Conservation (phyloP, 169 alveolate genomes). For the Plasmodium chabaudi region DNA sequence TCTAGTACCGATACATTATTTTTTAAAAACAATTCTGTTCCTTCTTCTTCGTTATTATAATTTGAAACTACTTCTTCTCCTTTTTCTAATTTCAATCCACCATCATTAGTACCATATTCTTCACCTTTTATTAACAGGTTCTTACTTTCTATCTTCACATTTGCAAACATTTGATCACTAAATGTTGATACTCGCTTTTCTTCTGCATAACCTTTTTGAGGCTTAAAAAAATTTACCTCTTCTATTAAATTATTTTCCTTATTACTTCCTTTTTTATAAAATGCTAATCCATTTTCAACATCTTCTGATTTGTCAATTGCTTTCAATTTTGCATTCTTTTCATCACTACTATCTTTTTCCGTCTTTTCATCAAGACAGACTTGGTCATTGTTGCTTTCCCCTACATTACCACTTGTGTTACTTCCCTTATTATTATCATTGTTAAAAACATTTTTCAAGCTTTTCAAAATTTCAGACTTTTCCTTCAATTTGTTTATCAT, state of each 20-base stretch:
- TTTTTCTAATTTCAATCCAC: neutral
- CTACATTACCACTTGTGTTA: neutral
- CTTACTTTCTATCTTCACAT: constrained; percentile 17
- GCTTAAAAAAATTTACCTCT: constrained; percentile 50
- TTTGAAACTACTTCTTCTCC: neutral
- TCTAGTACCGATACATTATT: constrained; percentile 40
- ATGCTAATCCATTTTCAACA: neutral
- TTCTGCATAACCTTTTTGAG: constrained; percentile 18
- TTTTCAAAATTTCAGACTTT: constrained; percentile 41
- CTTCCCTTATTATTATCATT: neutral
- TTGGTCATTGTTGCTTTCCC: neutral
- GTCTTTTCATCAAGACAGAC: too few relatives aligned
- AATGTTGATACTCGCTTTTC: constrained; percentile 27
- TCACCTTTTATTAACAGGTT: constrained; percentile 13
- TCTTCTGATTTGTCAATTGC: neutral
- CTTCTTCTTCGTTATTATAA: constrained; percentile 16
- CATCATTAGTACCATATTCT: neutral
- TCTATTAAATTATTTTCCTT: constrained; percentile 2
- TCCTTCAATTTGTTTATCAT: constrained; percentile 70
- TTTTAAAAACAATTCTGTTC: constrained; percentile 12
- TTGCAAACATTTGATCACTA: constrained; percentile 69
- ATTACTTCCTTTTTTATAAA: neutral
- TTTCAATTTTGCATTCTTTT: neutral
- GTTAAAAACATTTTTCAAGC: constrained; percentile 4
- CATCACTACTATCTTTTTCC: neutral